phyloP scores from a whole-genome alignment of 1,284 basidiomycete genomes.

The Ustilago tritici region DNA sequence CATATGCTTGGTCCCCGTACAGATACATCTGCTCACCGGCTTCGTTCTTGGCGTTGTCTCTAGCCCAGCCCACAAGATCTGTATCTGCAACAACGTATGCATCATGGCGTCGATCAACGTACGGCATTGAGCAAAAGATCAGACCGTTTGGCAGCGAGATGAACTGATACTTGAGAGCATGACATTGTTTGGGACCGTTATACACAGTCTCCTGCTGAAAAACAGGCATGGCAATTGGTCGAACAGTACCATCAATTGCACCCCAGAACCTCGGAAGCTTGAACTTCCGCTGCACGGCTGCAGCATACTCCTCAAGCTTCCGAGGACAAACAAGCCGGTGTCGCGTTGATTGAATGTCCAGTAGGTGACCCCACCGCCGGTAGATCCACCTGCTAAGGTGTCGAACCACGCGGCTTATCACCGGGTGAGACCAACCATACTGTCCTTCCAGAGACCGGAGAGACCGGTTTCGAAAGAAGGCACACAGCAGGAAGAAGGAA shows the following conservation, averaged over 20 bases:
- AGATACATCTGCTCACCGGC: not conserved
- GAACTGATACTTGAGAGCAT: constrained; percentile 17
- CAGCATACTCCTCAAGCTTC: constrained; percentile 8
- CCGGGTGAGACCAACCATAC: not conserved
- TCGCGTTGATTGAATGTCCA: not conserved
- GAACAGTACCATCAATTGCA: constrained; percentile 7
- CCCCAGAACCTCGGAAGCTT: constrained; percentile 11
- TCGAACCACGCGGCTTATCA: constrained; percentile 2
- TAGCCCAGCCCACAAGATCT: not conserved
- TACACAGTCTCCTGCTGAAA: constrained; percentile 6
- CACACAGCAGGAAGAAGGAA: constrained; percentile 4
- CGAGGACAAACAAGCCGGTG: constrained; percentile 1
- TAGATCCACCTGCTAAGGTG: constrained; percentile 3
- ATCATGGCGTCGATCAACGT: not conserved
- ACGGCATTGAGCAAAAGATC: constrained; percentile 4
- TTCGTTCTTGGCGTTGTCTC: constrained; percentile 1
- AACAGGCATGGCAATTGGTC: constrained; percentile 9
- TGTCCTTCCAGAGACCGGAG: not conserved
- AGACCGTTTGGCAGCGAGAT: constrained; percentile 10
- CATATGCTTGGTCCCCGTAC: not conserved
- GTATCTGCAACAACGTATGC: not conserved
- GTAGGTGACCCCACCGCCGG: constrained; percentile 3
- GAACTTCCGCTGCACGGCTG: constrained; percentile 6
- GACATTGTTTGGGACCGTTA: constrained; percentile 13
- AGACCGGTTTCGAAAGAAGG: not conserved